These are phyloP conservation scores for Fusarium circinatum DNA, from an alignment of 2,329 filamentous ascomycete species.

Conservation along the genomic window DNA sequence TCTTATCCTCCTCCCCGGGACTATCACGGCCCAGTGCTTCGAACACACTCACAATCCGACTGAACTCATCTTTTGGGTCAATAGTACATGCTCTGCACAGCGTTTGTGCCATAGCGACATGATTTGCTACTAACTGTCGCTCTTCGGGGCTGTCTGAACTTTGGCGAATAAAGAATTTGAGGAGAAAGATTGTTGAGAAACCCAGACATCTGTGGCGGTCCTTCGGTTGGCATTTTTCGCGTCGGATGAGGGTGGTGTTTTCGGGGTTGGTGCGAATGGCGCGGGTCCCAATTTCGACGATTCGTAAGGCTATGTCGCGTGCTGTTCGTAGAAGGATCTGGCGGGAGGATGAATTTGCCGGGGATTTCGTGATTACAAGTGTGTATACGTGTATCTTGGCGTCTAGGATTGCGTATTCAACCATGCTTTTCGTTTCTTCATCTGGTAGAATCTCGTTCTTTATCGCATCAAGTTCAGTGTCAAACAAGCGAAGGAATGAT, in stretches of 20 bases:
- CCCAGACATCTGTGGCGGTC: conserved; percentile 27
- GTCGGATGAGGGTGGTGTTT: background rate
- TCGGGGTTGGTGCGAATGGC: background rate
- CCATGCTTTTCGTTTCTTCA: background rate
- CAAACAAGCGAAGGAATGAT: conserved; percentile 22
- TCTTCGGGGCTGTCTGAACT: conserved; percentile 2
- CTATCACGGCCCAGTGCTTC: conserved; percentile 14
- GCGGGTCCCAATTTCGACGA: conserved; percentile 20
- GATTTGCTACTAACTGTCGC: conserved; percentile 18
- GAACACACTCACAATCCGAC: conserved; percentile 13
- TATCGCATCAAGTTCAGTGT: conserved; percentile 26
- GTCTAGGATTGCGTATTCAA: conserved; percentile 24
- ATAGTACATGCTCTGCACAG: conserved; percentile 12
- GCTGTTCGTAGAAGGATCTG: conserved; percentile 23
- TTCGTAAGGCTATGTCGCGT: conserved; percentile 10
- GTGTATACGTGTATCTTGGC: conserved; percentile 30
- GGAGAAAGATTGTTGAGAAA: conserved; percentile 31
- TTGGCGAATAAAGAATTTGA: conserved; percentile 29
- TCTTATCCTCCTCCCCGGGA: background rate
- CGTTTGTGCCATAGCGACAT: conserved; percentile 19
- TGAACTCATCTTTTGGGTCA: conserved; percentile 23
- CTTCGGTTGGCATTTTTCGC: conserved; percentile 24
- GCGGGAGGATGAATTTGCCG: conserved; percentile 3
- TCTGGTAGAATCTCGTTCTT: background rate
- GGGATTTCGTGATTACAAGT: conserved; percentile 16